Percentiles rank a stretch among this genome's conserved stretches.
These are phyloP conservation scores for Naumovozyma castellii DNA, from an alignment of 805 yeast species.

Conservation along the genomic window DNA sequence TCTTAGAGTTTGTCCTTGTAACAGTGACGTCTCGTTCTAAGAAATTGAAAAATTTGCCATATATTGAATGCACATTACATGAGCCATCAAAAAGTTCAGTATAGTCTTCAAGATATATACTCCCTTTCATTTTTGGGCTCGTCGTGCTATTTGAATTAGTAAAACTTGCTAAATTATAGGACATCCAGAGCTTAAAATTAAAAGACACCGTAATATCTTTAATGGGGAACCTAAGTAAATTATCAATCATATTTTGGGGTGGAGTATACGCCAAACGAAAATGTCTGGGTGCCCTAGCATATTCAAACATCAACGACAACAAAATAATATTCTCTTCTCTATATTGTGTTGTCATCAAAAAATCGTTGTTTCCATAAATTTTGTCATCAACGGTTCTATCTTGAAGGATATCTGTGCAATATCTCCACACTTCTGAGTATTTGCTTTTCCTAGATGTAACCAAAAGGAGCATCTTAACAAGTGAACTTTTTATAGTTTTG, in stretches of 20 bases:
- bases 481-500: background rate
- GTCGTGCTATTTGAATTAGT: background rate
- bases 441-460: background rate
- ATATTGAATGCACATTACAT: too few relatives aligned
- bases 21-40: too few relatives aligned
- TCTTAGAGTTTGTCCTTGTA: background rate
- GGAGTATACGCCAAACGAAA: constrained; percentile 1
- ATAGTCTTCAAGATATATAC: too few relatives aligned
- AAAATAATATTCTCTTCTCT: constrained; percentile 6
- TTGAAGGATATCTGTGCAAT: constrained; percentile 10
- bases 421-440: constrained; percentile 6
- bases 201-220: constrained; percentile 5
- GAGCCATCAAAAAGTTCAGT: too few relatives aligned
- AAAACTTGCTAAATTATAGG: constrained; percentile 5
- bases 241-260: constrained; percentile 2
- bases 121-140: too few relatives aligned
- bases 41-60: too few relatives aligned
- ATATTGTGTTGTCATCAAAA: constrained; percentile 6
- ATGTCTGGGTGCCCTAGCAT: constrained; percentile 6
- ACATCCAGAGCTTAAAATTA: constrained; percentile 13
- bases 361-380: constrained; percentile 8
- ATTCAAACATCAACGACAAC: constrained; percentile 13
- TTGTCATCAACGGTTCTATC: constrained; percentile 4
- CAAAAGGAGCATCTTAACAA: background rate
- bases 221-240: constrained; percentile 4